phyloP scores from a whole-genome alignment of 768 basidiomycete genomes.

The Leccinum pellstonianum region DNA sequence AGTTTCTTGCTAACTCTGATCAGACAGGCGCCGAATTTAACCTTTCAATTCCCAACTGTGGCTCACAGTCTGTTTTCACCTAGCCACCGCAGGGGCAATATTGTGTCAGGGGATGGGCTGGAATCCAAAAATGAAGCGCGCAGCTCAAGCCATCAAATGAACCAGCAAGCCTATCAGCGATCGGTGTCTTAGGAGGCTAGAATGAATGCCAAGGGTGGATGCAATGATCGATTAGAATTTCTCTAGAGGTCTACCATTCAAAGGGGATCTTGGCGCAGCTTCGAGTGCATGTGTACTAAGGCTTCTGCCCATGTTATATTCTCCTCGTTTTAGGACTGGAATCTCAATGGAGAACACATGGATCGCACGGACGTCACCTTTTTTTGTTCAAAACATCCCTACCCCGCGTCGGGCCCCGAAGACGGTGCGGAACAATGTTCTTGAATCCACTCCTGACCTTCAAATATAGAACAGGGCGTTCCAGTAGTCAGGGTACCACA shows the following conservation, averaged over 20 bases:
- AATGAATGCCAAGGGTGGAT: not conserved
- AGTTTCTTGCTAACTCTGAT: conserved; percentile 28
- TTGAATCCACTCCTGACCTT: not conserved
- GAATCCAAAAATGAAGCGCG: not conserved
- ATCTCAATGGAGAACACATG: not conserved
- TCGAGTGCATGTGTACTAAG: too few species aligned
- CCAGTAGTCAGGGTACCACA: not conserved
- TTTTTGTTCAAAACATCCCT: not conserved
- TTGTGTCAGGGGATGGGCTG: not conserved
- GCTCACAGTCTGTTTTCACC: not conserved
- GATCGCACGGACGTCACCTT: not conserved
- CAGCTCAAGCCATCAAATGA: not conserved
- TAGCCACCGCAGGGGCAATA: not conserved
- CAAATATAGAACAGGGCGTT: not conserved
- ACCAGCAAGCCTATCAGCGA: not conserved
- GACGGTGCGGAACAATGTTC: not conserved
- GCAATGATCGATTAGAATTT: not conserved
- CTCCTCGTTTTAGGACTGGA: not conserved
- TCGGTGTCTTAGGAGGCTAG: not conserved
- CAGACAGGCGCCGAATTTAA: conserved; percentile 36
- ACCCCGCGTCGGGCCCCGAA: not conserved
- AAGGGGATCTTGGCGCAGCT: not conserved
- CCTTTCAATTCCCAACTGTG: not conserved
- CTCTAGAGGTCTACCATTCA: not conserved
- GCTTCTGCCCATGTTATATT: not conserved